phyloP scores from a whole-genome alignment of 768 basidiomycete species.

The Lentinus brumalis region DNA sequence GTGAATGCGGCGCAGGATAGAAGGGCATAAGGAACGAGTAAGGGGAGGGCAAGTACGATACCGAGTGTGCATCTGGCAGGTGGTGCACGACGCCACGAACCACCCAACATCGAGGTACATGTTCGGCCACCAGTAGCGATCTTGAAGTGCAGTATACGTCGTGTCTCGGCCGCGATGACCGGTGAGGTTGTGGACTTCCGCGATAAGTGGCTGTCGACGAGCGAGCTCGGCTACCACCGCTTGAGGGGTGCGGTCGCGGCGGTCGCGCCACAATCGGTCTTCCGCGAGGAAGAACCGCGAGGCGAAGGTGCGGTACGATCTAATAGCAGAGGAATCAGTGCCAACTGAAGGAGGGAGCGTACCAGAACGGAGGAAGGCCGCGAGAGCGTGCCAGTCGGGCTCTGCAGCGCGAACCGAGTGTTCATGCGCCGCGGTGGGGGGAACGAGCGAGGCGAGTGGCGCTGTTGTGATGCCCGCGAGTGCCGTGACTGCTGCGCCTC shows the following conservation, averaged over 20 bases:
- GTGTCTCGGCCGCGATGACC: slow-evolving; percentile 37
- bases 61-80: slow-evolving; percentile 33
- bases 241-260: background rate
- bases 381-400: too few relatives aligned
- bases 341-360: background rate
- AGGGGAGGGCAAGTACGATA: slow-evolving; percentile 17
- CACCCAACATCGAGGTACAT: slow-evolving; percentile 29
- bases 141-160: background rate
- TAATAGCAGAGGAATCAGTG: too few relatives aligned
- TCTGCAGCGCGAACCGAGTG: too few relatives aligned
- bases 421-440: too few relatives aligned
- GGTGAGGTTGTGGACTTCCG: slow-evolving; percentile 27
- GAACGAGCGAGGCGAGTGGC: too few relatives aligned
- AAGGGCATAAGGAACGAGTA: slow-evolving; percentile 17
- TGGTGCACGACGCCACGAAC: slow-evolving; percentile 35
- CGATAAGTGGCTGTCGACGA: background rate
- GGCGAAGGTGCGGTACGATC: background rate
- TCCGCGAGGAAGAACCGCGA: background rate
- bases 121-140: slow-evolving; percentile 20
- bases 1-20: slow-evolving; percentile 25
- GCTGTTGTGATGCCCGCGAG: too few relatives aligned
- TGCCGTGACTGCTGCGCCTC: too few relatives aligned
- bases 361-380: background rate
- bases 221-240: background rate
- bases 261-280: background rate